Evolutionary conservation across 2,329 filamentous ascomycete genomes (phyloP).

Genomic region (Aspergillus sergii): DNA sequence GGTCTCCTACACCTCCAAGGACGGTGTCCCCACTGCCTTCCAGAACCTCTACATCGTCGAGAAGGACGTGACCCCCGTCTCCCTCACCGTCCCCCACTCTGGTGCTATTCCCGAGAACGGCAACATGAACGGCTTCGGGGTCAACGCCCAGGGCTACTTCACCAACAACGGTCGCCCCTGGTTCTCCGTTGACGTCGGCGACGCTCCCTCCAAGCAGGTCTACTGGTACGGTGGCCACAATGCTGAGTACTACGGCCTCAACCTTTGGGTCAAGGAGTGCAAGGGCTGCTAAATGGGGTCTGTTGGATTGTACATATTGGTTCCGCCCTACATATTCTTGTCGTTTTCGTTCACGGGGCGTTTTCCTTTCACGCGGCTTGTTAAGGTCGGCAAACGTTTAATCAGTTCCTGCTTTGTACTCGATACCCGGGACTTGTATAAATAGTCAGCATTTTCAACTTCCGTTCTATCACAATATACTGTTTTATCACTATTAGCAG

Average conservation of each 20-base stretch:
- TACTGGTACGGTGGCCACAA: conserved; percentile 32
- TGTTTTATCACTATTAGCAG: not conserved
- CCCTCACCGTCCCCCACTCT: conserved; percentile 32
- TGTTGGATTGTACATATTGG: not conserved
- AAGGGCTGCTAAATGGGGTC: conserved; percentile 20
- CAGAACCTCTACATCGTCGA: conserved; percentile 33
- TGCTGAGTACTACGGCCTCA: conserved; percentile 19
- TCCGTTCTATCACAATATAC: not conserved
- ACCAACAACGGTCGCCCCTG: conserved; percentile 28
- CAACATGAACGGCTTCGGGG: conserved; percentile 26
- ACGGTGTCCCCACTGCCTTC: conserved; percentile 28
- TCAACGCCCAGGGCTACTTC: conserved; percentile 30
- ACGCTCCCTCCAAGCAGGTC: conserved; percentile 23
- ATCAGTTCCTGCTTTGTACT: not conserved
- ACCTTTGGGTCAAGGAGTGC: conserved; percentile 31
- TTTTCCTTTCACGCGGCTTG: no score
- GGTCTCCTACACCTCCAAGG: conserved; percentile 28
- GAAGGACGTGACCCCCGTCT: conserved; percentile 22
- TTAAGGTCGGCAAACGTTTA: not conserved
- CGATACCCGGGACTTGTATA: not conserved
- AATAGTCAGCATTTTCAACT: not conserved
- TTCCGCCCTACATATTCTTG: not conserved
- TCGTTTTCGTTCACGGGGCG: not conserved
- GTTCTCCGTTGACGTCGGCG: conserved; percentile 30
- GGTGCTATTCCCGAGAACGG: conserved; percentile 27